Percentiles rank a stretch among this genome's conserved stretches.
These are phyloP conservation scores for Lactarius quietus DNA, from an alignment of 768 basidiomycete genomes.

Conservation along the genomic window DNA sequence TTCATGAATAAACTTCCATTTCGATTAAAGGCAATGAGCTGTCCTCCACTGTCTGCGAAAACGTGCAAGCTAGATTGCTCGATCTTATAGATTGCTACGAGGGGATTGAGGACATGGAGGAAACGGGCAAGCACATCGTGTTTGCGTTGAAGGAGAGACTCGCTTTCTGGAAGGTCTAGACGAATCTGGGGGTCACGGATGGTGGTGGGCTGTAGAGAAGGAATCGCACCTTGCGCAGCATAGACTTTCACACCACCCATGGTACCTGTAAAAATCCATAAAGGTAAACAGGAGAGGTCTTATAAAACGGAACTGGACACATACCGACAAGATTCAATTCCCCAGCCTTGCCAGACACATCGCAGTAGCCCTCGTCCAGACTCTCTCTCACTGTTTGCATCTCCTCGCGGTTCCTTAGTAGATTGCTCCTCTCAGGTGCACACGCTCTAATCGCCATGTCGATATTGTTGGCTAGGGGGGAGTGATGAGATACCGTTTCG, in stretches of 20 bases:
- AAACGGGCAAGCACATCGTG: slow-evolving; percentile 65
- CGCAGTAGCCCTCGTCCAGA: slow-evolving; percentile 80
- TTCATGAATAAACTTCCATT: slow-evolving; percentile 87
- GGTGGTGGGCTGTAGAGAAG: neutral
- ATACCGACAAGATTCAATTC: slow-evolving; percentile 62
- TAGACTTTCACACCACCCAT: slow-evolving; percentile 4
- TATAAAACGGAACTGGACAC: slow-evolving; percentile 24
- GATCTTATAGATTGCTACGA: slow-evolving; percentile 70
- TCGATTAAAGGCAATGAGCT: slow-evolving; percentile 90
- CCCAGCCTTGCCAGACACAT: slow-evolving; percentile 60
- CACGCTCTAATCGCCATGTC: slow-evolving; percentile 70
- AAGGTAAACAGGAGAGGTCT: neutral
- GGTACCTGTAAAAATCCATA: slow-evolving; percentile 1
- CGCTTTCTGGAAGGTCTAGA: slow-evolving; percentile 54
- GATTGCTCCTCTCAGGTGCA: slow-evolving; percentile 56
- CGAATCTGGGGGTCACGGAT: neutral
- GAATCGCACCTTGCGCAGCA: slow-evolving; percentile 18
- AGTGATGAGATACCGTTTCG: slow-evolving; percentile 5
- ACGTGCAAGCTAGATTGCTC: slow-evolving; percentile 74
- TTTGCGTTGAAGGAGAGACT: slow-evolving; percentile 49
- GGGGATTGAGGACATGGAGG: slow-evolving; percentile 59
- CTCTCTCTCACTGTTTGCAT: slow-evolving; percentile 74
- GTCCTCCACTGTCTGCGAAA: slow-evolving; percentile 79
- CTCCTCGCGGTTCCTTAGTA: slow-evolving; percentile 59
- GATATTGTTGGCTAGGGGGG: slow-evolving; percentile 21